Percentiles rank a stretch among this genome's conserved stretches.
These are phyloP conservation scores for Aspergillus calidoustus DNA, from an alignment of 2,329 filamentous ascomycete genomes.

Conservation along the genomic window DNA sequence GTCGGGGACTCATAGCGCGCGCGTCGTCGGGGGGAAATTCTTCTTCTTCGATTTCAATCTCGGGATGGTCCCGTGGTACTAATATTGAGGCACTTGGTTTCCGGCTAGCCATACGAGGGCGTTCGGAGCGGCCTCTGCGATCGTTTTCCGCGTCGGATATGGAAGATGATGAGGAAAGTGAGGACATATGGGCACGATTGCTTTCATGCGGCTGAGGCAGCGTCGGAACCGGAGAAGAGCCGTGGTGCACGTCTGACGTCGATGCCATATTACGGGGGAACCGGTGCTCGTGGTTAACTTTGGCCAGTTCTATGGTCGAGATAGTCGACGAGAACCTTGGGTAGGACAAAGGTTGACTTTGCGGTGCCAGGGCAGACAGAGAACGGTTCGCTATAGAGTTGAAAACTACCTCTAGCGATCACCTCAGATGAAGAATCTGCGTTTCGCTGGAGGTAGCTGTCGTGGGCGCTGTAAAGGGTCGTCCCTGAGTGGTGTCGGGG, in stretches of 20 bases:
- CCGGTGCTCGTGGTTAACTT: slow-evolving; percentile 18
- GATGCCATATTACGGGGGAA: slow-evolving; percentile 36
- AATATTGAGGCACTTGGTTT: slow-evolving; percentile 84
- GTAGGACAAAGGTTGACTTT: background rate
- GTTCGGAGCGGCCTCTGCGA: slow-evolving; percentile 52
- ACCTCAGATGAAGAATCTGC: slow-evolving; percentile 43
- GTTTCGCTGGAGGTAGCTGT: slow-evolving; percentile 45
- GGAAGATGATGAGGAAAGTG: slow-evolving; percentile 52
- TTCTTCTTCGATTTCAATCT: slow-evolving; percentile 73
- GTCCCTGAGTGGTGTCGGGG: slow-evolving; percentile 22
- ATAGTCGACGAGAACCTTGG: slow-evolving; percentile 1
- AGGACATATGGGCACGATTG: slow-evolving; percentile 46
- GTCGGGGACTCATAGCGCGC: slow-evolving; percentile 88
- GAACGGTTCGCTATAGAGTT: slow-evolving; percentile 15
- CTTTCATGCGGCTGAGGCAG: slow-evolving; percentile 46
- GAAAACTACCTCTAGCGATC: slow-evolving; percentile 44
- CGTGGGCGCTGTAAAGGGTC: slow-evolving; percentile 30
- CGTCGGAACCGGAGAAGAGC: slow-evolving; percentile 44
- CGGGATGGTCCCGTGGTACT: slow-evolving; percentile 75
- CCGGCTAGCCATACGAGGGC: slow-evolving; percentile 72
- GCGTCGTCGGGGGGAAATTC: slow-evolving; percentile 86
- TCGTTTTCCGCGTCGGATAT: slow-evolving; percentile 53
- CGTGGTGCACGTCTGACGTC: slow-evolving; percentile 42
- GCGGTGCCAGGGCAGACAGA: background rate
- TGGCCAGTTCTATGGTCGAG: slow-evolving; percentile 16